These are phyloP conservation scores for Setaria viridis DNA, from an alignment of 202 grass and related monocot species.

Conservation along the genomic window DNA sequence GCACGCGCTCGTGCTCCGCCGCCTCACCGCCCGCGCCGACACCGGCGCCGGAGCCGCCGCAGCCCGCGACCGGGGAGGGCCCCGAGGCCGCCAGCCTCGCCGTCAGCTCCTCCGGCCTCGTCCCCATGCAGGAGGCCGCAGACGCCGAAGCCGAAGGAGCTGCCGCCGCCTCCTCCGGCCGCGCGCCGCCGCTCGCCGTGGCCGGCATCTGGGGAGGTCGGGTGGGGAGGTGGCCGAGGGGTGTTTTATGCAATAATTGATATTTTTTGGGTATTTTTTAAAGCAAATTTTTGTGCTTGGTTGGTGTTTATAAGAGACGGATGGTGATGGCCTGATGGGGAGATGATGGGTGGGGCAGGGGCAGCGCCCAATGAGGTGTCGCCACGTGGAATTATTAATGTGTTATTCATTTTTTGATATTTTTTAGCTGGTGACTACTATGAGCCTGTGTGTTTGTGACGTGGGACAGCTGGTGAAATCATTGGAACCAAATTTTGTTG, in stretches of 20 bases:
- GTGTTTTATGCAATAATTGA: slow-evolving; percentile 37
- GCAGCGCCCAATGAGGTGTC: neutral
- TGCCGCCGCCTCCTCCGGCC: slow-evolving; percentile 42
- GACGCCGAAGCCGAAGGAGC: neutral
- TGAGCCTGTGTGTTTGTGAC: slow-evolving; percentile 25
- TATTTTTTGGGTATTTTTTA: slow-evolving; percentile 10
- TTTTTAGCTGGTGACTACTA: slow-evolving; percentile 10
- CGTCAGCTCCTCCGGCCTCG: slow-evolving; percentile 58
- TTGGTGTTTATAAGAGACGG: slow-evolving; percentile 42
- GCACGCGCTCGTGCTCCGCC: slow-evolving; percentile 59
- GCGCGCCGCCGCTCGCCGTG: slow-evolving; percentile 57
- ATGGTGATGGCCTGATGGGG: neutral
- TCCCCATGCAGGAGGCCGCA: slow-evolving; percentile 39
- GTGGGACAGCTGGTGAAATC: slow-evolving; percentile 43
- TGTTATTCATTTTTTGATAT: neutral
- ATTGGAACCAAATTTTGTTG: neutral
- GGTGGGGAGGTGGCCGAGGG: slow-evolving; percentile 30
- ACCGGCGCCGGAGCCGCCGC: slow-evolving; percentile 28
- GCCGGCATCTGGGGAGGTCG: slow-evolving; percentile 55
- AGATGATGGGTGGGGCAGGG: slow-evolving; percentile 36
- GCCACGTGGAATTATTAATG: slow-evolving; percentile 35
- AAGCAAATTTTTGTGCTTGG: slow-evolving; percentile 22
- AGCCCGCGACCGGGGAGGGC: slow-evolving; percentile 13
- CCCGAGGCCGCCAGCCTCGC: slow-evolving; percentile 56
- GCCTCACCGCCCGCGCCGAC: slow-evolving; percentile 38